phyloP scores from a whole-genome alignment of 164 flowering plant species.

The Warburgia ugandensis region DNA sequence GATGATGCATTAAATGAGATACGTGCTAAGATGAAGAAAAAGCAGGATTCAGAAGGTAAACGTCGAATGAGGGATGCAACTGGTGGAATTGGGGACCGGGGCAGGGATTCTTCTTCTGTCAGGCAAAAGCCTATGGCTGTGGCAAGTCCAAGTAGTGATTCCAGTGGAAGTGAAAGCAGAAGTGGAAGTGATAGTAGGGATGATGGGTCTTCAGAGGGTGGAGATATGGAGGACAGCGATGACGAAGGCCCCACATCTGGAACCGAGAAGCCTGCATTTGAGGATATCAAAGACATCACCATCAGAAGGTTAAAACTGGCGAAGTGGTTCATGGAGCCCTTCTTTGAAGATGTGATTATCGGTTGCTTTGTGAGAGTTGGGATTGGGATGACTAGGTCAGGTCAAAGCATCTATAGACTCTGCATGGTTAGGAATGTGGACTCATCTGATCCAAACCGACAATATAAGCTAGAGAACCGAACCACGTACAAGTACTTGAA shows the following conservation, averaged over 20 bases:
- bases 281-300: conserved; percentile 76
- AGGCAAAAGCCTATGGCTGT: conserved; percentile 35
- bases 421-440: conserved; percentile 87
- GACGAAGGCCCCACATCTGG: conserved; percentile 40
- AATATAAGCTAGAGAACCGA: conserved; percentile 76
- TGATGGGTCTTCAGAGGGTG: conserved; percentile 66
- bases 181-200: conserved; percentile 71
- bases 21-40: conserved; percentile 59
- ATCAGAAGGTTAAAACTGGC: conserved; percentile 81
- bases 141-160: conserved; percentile 47
- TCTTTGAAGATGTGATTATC: conserved; percentile 85
- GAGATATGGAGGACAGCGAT: conserved; percentile 65
- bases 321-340: conserved; percentile 94
- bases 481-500: conserved; percentile 81
- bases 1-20: conserved; percentile 85
- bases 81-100: conserved; percentile 26
- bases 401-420: conserved; percentile 63
- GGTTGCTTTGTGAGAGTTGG: conserved; percentile 98
- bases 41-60: conserved; percentile 61
- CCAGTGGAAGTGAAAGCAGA: conserved; percentile 64
- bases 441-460: conserved; percentile 65
- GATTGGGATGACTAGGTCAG: conserved; percentile 67
- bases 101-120: conserved; percentile 34
- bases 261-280: conserved; percentile 41
- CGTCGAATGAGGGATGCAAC: conserved; percentile 42